These are phyloP conservation scores for Lomentospora prolificans DNA, from an alignment of 2,329 filamentous ascomycete genomes.

Conservation along the genomic window DNA sequence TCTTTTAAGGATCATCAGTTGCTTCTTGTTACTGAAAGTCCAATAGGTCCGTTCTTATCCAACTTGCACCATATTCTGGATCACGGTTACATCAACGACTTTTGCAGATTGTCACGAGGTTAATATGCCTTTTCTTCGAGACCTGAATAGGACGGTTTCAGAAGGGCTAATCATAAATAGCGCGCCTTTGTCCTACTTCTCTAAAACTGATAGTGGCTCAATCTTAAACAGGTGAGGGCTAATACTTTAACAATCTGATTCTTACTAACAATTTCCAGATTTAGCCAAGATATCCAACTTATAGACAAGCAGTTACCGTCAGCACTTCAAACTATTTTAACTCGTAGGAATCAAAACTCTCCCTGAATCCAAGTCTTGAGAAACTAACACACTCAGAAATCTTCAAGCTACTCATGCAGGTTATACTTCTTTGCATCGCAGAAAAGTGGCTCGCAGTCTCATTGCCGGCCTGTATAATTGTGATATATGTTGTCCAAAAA, in stretches of 20 bases:
- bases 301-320: slow-evolving; percentile 31
- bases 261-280: slow-evolving; percentile 17
- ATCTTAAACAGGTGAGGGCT: slow-evolving; percentile 28
- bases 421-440: slow-evolving; percentile 32
- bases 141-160: not conserved
- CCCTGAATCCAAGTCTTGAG: slow-evolving; percentile 12
- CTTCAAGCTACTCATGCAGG: slow-evolving; percentile 30
- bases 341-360: slow-evolving; percentile 24
- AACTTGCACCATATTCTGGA: slow-evolving; percentile 27
- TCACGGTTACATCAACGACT: slow-evolving; percentile 20
- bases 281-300: slow-evolving; percentile 33
- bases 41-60: slow-evolving; percentile 21
- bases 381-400: slow-evolving; percentile 18
- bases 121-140: slow-evolving; percentile 10
- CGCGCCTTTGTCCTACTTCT: slow-evolving; percentile 30
- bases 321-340: slow-evolving; percentile 21
- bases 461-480: slow-evolving; percentile 25
- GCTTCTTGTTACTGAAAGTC: not conserved
- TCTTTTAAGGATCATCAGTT: not conserved
- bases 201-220: slow-evolving; percentile 27
- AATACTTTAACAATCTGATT: not conserved
- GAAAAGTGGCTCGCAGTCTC: slow-evolving; percentile 33
- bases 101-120: slow-evolving; percentile 20
- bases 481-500: slow-evolving; percentile 18
- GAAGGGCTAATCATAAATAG: slow-evolving; percentile 14